Evolutionary conservation across 345 rosid genomes (phyloP).

Genomic region (Populus nigra): DNA sequence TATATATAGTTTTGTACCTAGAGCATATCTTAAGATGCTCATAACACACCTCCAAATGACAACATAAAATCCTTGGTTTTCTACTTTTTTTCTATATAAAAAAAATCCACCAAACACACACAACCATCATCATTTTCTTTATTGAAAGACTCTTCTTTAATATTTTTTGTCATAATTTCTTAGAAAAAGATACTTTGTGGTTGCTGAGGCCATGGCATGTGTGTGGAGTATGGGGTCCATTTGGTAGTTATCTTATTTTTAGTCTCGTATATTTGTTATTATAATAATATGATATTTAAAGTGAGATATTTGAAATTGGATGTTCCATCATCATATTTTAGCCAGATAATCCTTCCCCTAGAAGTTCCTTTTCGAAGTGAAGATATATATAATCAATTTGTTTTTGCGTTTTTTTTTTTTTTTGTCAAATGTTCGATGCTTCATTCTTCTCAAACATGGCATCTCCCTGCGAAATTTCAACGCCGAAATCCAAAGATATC

Average conservation of each 20-base stretch:
- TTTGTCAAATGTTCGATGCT: neutral
- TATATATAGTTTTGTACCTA: neutral
- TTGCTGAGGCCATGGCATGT: neutral
- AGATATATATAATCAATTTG: neutral
- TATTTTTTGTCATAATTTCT: neutral
- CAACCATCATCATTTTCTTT: neutral
- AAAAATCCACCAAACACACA: neutral
- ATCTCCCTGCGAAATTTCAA: neutral
- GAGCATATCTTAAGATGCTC: slow-evolving; percentile 6
- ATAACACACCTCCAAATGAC: neutral
- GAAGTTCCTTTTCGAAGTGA: neutral
- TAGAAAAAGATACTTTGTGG: neutral
- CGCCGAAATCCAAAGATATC: neutral
- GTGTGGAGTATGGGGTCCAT: neutral
- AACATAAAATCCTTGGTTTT: slow-evolving; percentile 1
- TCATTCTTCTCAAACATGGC: neutral
- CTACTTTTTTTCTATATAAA: neutral
- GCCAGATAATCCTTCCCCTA: neutral
- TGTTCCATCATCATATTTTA: neutral
- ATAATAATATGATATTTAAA: neutral
- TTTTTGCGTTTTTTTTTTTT: neutral
- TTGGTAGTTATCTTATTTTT: neutral
- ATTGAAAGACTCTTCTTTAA: neutral
- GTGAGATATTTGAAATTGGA: neutral
- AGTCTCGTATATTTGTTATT: neutral